Conservation (phyloP, 352 stramenopile genomes). For the Globisporangium apiculatum region DNA sequence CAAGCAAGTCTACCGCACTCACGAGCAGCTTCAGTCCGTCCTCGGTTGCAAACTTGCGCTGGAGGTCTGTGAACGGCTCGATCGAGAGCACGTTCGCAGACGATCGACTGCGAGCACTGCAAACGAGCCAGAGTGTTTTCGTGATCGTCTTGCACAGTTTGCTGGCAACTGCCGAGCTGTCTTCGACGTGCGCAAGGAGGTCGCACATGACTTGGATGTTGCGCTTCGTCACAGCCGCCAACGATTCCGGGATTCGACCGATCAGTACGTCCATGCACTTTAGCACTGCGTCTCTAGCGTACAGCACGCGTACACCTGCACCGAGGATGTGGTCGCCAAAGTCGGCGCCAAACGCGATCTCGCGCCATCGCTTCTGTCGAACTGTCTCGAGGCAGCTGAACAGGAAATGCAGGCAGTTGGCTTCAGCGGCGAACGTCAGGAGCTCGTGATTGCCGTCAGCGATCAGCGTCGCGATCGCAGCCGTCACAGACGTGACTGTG, state of each 20-base stretch:
- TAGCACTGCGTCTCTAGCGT: conserved; percentile 2
- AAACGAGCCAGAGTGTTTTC: conserved; percentile 2
- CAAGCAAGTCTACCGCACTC: conserved; percentile 3
- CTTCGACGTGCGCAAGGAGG: neutral
- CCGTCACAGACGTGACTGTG: neutral
- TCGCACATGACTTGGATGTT: conserved; percentile 10
- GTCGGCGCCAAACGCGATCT: conserved; percentile 8
- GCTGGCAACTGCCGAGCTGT: neutral
- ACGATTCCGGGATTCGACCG: conserved; percentile 2
- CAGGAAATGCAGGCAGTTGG: conserved; percentile 8
- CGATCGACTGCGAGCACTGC: conserved; percentile 1
- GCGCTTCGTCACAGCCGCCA: conserved; percentile 4
- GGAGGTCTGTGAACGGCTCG: conserved; percentile 7
- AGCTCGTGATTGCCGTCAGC: neutral
- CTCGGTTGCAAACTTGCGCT: conserved; percentile 7
- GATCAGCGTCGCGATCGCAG: neutral
- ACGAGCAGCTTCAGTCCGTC: conserved; percentile 13
- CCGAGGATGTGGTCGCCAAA: conserved; percentile 4
- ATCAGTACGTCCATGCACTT: conserved; percentile 5
- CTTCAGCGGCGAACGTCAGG: neutral
- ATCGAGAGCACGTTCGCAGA: neutral
- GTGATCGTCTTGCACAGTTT: neutral
- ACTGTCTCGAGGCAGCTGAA: conserved; percentile 7
- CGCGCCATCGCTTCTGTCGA: conserved; percentile 1
- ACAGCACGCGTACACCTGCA: neutral